Evolutionary conservation across 495 filamentous ascomycete species (phyloP), one percentile per base, ranked within the genome.

Genomic region (Xylaria cubensis): DNA sequence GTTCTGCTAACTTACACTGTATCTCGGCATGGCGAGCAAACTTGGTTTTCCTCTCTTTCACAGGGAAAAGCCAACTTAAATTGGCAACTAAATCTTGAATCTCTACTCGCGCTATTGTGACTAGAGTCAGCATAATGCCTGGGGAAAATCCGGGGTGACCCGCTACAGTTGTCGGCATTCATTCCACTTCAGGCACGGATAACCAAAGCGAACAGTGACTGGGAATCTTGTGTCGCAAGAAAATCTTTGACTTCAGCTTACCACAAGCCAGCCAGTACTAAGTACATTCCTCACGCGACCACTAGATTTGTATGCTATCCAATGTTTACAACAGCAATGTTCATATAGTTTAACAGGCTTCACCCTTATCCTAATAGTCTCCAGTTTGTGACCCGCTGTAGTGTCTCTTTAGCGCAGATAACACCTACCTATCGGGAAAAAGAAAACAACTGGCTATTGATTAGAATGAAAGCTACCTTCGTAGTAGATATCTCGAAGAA

Each of bases 111-210:
- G 50, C 50, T 26, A 51, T 55, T 10, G 10, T 26, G 26, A 13
- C 51, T 26, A 51, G n/a, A 13, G 17, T 36, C 32, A 36, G 8
- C 58, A 29, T 59, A 21, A 21, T 39, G 58, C 58, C 32, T 39
- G 58, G 58, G 58, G 61, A 64, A 64, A 64, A 64, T 64, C 61
- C 61, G 61, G 61, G 61, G 61, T 44, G 39, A 41, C 39, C 61
- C 61, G 36, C 39, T 44, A 29, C 4, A 8, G 29, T 29, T 17
- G 39, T 63, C 13, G 24, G 21, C 51, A 53, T 53, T 26, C 50
- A 53, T 53, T 53, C 50, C n/a, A 50, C 12, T n/a, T 26, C 3
- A 10, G 50, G 29, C 12, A 55, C 24, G 1, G 10, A 9, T 21
- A 53, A 53, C 21, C 4, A 4, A 53, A 9, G 50, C 4, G 2